Evolutionary conservation across 306 rosid species (phyloP), one percentile per base, ranked within the genome.

Genomic region (Gillenia trifoliata): DNA sequence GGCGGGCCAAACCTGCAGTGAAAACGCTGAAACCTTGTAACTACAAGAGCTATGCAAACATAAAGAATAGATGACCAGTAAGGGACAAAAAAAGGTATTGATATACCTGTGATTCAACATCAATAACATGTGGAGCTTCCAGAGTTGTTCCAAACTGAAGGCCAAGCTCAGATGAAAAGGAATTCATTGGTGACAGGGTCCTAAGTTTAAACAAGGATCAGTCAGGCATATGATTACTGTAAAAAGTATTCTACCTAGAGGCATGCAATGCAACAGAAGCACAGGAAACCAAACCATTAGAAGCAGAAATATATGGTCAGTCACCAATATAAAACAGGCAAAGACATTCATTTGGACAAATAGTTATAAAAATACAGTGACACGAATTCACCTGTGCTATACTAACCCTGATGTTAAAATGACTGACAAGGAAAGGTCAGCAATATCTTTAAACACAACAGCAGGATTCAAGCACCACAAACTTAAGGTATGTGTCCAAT

Each of bases 401-500:
- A 66, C 92, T 83, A 80, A 91, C 96, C 98, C 97, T 72, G 97
- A 91, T 82, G 97, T 91, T 85, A 93, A 86, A 71, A 93, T 87
- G 75, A 93, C 89, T 45, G 98, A 91, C 64, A 93, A 84, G 55
- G 97, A 91, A 81, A 93, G 92, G 73, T 87, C 78, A 69, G 92
- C 88, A 72, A 93, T 90, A 83, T 93, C 97, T 84, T 85, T 90
- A 78, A 93, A 93, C 83, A 91, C 98, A 76, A 89, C 97, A 60
- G 90, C 88, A 59, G 98, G 98, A 86, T 93, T 93, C 88, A 93
- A 80, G 89, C 98, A 93, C 98, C 98, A 93, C 84, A 93, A 85
- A 82, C 96, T 93, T 49, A 93, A 83, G 54, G 93, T 82, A 79
- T 79, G 81, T n/a, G 87, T 89, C 98, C 98, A 93, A 31, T 82